These are phyloP conservation scores for Xylaria castorea DNA, from an alignment of 495 filamentous ascomycete genomes.

Conservation along the genomic window DNA sequence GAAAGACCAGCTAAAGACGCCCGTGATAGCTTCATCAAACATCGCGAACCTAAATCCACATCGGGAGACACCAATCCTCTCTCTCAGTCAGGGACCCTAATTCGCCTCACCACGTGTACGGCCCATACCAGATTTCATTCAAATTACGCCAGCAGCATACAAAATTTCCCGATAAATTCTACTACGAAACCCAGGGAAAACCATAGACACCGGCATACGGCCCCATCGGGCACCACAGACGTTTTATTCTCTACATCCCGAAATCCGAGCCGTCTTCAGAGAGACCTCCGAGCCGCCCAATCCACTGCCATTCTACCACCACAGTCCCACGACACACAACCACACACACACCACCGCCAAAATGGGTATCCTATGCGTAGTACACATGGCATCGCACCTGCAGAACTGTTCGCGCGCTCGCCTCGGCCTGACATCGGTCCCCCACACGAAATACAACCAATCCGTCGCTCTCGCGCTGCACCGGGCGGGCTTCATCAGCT, in stretches of 20 bases:
- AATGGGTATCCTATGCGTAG: conserved; percentile 86
- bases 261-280: neutral
- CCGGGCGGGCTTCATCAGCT: conserved; percentile 78
- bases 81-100: neutral
- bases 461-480: conserved; percentile 78
- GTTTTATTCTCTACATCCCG: neutral
- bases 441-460: conserved; percentile 81
- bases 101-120: neutral
- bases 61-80: neutral
- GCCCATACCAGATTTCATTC: neutral
- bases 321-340: neutral
- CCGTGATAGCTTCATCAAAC: conserved; percentile 21
- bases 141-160: no score
- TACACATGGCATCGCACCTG: conserved; percentile 87
- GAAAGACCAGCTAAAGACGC: neutral
- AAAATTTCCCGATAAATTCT: neutral
- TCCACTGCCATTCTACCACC: neutral
- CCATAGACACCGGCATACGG: neutral
- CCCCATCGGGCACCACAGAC: conserved; percentile 1
- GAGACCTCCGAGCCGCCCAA: neutral
- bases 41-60: neutral
- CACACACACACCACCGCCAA: conserved; percentile 22
- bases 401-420: conserved; percentile 90
- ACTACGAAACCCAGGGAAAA: neutral
- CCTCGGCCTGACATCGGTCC: conserved; percentile 85